Conservation (phyloP, 495 filamentous ascomycete species). For the Aspergillus baeticus region DNA sequence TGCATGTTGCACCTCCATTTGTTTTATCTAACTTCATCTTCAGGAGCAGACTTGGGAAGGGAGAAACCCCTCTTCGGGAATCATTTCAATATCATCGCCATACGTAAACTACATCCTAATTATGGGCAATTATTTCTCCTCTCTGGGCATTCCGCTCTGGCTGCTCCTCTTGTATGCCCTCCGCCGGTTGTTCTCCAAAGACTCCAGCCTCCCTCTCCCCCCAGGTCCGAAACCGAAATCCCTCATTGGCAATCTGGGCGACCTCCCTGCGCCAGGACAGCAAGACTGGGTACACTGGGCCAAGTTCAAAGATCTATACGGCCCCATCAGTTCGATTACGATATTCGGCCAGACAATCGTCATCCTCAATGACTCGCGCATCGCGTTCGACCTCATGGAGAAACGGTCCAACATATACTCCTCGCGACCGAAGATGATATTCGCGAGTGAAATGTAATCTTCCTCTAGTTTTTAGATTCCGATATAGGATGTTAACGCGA, state of each 20-base stretch:
- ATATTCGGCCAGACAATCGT: constrained; percentile 47
- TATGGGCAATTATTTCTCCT: too few relatives aligned
- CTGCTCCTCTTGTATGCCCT: neutral
- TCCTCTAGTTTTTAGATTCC: neutral
- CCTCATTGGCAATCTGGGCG: constrained; percentile 45
- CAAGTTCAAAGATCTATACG: constrained; percentile 47
- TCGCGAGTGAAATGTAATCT: constrained; percentile 41
- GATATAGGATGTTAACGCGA: neutral
- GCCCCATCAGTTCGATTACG: constrained; percentile 54
- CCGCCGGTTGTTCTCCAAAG: neutral
- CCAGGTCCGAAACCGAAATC: constrained; percentile 44
- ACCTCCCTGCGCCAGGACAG: constrained; percentile 38
- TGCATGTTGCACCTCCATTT: too few relatives aligned
- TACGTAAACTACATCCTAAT: too few relatives aligned
- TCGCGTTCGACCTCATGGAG: constrained; percentile 46
- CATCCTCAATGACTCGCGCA: constrained; percentile 43
- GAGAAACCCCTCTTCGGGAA: too few relatives aligned
- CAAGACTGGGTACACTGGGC: constrained; percentile 46
- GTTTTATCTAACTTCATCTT: too few relatives aligned
- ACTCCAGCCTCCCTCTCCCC: constrained; percentile 26
- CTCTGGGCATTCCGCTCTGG: neutral
- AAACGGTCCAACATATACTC: constrained; percentile 46
- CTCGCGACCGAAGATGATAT: constrained; percentile 35
- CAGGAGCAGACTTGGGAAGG: too few relatives aligned
- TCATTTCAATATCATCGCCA: too few relatives aligned